These are phyloP conservation scores for Xylariaceae sp. DNA, from an alignment of 2,329 filamentous ascomycete species.

Conservation along the genomic window DNA sequence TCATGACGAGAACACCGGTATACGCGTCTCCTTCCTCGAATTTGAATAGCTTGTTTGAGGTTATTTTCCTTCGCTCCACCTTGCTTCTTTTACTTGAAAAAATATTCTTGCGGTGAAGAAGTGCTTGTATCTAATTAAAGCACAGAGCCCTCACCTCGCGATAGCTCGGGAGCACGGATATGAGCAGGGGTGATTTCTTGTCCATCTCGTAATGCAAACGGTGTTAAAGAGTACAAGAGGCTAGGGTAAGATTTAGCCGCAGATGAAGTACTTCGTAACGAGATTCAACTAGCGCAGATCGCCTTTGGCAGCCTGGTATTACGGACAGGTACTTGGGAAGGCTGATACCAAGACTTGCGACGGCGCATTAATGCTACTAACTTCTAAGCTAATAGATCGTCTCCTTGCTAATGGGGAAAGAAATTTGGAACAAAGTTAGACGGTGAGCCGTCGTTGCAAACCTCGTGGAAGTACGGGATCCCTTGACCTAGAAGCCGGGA, in stretches of 20 bases:
- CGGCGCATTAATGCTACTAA: too few relatives aligned
- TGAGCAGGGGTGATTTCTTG: background rate
- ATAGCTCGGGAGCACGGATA: too few relatives aligned
- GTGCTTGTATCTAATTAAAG: slow-evolving; percentile 15
- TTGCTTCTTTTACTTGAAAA: slow-evolving; percentile 4
- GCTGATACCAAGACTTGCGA: slow-evolving; percentile 12
- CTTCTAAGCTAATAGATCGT: background rate
- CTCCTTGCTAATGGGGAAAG: background rate
- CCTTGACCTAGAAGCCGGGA: background rate
- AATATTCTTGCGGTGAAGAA: slow-evolving; percentile 17
- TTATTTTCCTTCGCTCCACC: slow-evolving; percentile 6
- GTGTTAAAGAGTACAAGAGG: background rate
- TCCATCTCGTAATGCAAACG: background rate
- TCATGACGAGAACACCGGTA: background rate
- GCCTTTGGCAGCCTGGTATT: too few relatives aligned
- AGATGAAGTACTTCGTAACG: background rate
- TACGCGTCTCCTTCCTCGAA: slow-evolving; percentile 3
- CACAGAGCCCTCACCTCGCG: background rate
- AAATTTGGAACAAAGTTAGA: background rate
- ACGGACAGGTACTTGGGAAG: background rate
- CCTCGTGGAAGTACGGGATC: background rate
- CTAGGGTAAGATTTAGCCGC: background rate
- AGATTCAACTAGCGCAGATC: too few relatives aligned
- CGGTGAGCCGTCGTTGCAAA: slow-evolving; percentile 5
- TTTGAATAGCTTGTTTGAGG: slow-evolving; percentile 1